Percentiles rank a stretch among this genome's conserved stretches.
phyloP scores from a whole-genome alignment of 2,329 filamentous ascomycete genomes.

The Aspergillus awamori region DNA sequence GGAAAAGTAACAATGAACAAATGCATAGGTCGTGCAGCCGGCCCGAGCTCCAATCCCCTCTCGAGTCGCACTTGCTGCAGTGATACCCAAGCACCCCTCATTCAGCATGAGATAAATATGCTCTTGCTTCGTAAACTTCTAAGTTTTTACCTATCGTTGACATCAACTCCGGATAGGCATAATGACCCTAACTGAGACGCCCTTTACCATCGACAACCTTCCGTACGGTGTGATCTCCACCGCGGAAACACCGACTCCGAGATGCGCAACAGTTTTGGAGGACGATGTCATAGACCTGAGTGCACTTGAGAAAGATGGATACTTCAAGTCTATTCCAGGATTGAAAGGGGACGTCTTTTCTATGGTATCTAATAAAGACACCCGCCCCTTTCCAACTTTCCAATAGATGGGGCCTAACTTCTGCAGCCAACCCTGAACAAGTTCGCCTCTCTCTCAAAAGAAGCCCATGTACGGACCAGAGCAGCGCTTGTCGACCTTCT shows the following conservation, averaged over 20 bases:
- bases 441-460: slow-evolving; percentile 16
- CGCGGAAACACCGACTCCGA: not conserved
- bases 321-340: slow-evolving; percentile 12
- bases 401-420: not conserved
- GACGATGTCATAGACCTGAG: slow-evolving; percentile 18
- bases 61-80: not conserved
- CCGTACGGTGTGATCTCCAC: slow-evolving; percentile 23
- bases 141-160: too few relatives aligned
- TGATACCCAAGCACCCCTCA: not conserved
- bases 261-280: slow-evolving; percentile 19
- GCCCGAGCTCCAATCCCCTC: not conserved
- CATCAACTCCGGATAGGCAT: not conserved
- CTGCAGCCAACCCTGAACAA: slow-evolving; percentile 14
- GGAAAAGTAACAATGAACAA: not conserved
- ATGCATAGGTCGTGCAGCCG: not conserved
- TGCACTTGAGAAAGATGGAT: slow-evolving; percentile 15
- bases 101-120: not conserved
- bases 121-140: not conserved
- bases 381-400: not conserved
- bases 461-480: slow-evolving; percentile 12
- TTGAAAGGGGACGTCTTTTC: slow-evolving; percentile 11
- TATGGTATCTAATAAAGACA: slow-evolving; percentile 1
- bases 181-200: slow-evolving; percentile 3
- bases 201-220: slow-evolving; percentile 23
- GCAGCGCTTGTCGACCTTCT: slow-evolving; percentile 9